A percentile compares a stretch with the other conserved stretches of the same genome.
Conservation (phyloP, 169 alveolate genomes). For the Babesia sp. region DNA sequence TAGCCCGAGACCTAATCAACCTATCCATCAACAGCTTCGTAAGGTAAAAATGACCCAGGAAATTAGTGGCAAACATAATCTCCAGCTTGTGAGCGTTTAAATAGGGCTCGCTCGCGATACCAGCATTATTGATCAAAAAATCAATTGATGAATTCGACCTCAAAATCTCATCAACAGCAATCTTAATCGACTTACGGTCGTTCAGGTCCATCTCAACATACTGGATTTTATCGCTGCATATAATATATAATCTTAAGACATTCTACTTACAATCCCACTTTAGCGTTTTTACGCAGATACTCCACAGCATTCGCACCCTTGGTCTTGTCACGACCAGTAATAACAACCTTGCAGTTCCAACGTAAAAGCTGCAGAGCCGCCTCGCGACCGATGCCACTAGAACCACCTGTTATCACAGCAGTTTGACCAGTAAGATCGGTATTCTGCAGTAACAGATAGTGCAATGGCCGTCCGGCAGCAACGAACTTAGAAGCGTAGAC, state of each 20-base stretch:
- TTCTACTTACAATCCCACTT: conserved; percentile 28
- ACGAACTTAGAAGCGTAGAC: conserved; percentile 18
- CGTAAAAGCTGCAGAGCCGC: conserved; percentile 35
- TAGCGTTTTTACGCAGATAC: conserved; percentile 18
- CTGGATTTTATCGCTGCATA: conserved; percentile 31
- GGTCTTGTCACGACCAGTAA: conserved; percentile 52
- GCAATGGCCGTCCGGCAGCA: neutral
- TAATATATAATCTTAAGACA: neutral
- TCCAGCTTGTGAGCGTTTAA: conserved; percentile 33
- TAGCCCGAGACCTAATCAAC: conserved; percentile 28
- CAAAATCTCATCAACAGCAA: conserved; percentile 27
- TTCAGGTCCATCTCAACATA: conserved; percentile 63
- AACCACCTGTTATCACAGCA: conserved; percentile 50
- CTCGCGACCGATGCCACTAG: conserved; percentile 53
- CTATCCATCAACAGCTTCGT: conserved; percentile 30
- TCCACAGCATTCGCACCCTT: conserved; percentile 64
- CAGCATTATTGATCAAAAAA: conserved; percentile 62
- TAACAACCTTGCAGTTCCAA: conserved; percentile 63
- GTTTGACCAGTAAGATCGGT: conserved; percentile 2
- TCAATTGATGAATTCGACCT: conserved; percentile 29
- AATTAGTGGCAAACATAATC: conserved; percentile 45
- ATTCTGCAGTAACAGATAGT: neutral
- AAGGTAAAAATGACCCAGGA: conserved; percentile 58
- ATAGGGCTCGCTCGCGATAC: conserved; percentile 8
- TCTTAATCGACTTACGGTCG: conserved; percentile 39